Base-by-base conservation (phyloP, 2,329 filamentous ascomycete species). In the Diplodia sapinea region DNA sequence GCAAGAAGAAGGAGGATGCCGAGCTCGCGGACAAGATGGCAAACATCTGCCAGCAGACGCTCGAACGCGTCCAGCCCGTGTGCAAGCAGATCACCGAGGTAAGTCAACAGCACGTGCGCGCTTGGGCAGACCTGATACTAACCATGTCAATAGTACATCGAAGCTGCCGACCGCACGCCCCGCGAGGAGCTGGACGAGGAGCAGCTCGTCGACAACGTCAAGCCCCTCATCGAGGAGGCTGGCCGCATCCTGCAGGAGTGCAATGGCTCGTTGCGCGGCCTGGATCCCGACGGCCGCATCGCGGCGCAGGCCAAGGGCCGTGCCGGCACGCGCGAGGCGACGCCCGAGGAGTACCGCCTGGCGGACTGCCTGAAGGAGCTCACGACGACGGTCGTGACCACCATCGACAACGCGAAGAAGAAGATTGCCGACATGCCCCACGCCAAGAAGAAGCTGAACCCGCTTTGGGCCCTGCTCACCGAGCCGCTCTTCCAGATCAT, bases 401-500 rank as follows among this genome's bases (percentile, higher is more conserved):
- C 90, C 29, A 94, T 97, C 72, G 93, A 97, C 75, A 89, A 90
- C 70, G 91, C 91, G 31, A 95, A 94, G 87, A 91, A 90, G 82
- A 91, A 92, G 83, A 91, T 97, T 69, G 88, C 91, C 75, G 91
- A 92, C 75, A 95, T 97, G 91, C 93, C 94, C 6, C 91, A 96
- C 72, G 94, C 93, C 52, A 96, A 97, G 89, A 94, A 96, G 85
- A 89, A 94, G 83, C 86, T 97, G 69, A 97, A 94, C 82, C 93
- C 94, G 12, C 87, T 97, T 36, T 96, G 93, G 93, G 88, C 84
- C 36, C 83, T 97, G 59, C 83, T 95, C 71, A 88, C 88, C 43
- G 92, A 97, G 84, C 94, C 94, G 12, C 83, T 97, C 26, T 92
- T 93, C 86, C 94, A 97, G 85, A 97, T 97, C 76, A 86, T 97